Evolutionary conservation across 257 asterid genomes (phyloP).

Genomic region (Paraleonurus japonicus): DNA sequence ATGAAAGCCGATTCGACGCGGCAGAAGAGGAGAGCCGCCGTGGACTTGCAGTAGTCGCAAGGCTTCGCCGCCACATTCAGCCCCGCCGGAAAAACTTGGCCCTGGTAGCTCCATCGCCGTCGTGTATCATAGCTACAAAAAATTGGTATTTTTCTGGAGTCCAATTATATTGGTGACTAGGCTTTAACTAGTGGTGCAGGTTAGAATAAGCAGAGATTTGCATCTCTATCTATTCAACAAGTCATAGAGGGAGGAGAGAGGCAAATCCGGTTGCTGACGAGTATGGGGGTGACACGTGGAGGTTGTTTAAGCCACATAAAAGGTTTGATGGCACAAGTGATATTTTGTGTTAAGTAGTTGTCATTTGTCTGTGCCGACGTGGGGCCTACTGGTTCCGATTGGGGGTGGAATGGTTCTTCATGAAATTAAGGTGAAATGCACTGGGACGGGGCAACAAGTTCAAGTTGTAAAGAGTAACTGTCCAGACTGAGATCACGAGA

Average conservation of each 20-base stretch:
- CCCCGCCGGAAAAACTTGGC: conserved; percentile 36
- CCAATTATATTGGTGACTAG: conserved; percentile 27
- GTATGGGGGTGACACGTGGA: conserved; percentile 61
- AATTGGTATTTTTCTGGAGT: neutral
- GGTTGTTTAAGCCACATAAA: conserved; percentile 39
- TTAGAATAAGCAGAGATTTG: conserved; percentile 27
- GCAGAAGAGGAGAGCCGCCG: conserved; percentile 74
- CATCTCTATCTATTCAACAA: conserved; percentile 35
- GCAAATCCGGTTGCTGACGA: conserved; percentile 41
- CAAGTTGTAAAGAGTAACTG: conserved; percentile 14
- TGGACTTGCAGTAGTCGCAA: conserved; percentile 66
- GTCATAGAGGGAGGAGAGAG: conserved; percentile 24
- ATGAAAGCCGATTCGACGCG: conserved; percentile 55
- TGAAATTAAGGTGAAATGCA: conserved; percentile 9
- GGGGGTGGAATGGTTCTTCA: neutral
- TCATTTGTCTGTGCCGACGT: conserved; percentile 83
- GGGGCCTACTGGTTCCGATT: conserved; percentile 37
- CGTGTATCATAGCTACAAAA: conserved; percentile 24
- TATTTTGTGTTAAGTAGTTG: conserved; percentile 50
- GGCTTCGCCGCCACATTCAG: conserved; percentile 33
- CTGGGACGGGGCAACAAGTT: conserved; percentile 31
- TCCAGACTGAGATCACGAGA: conserved; percentile 22
- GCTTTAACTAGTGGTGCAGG: conserved; percentile 36
- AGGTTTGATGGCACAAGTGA: conserved; percentile 43
- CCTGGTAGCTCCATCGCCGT: conserved; percentile 25